Percentiles rank a stretch among this genome's conserved stretches.
Evolutionary conservation across 2,329 filamentous ascomycete genomes (phyloP).

Genomic region (Claviceps pusilla): DNA sequence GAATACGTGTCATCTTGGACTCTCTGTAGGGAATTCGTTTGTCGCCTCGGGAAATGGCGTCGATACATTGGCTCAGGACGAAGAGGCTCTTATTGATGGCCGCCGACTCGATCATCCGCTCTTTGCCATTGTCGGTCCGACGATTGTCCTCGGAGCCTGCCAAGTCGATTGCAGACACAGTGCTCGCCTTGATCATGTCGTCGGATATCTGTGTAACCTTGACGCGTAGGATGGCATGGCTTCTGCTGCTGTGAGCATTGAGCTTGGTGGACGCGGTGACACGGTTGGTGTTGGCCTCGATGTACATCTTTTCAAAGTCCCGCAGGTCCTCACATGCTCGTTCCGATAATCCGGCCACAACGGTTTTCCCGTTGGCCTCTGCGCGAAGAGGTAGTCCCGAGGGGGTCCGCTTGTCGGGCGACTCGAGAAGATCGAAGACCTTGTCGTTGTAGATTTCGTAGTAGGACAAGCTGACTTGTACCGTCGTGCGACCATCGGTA

Average conservation of each 20-base stretch:
- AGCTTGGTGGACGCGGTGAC: slow-evolving; percentile 84
- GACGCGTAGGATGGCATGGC: slow-evolving; percentile 80
- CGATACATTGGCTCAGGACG: slow-evolving; percentile 85
- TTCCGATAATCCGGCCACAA: slow-evolving; percentile 75
- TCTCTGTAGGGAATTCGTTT: slow-evolving; percentile 81
- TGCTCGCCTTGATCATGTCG: slow-evolving; percentile 57
- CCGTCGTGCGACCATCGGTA: slow-evolving; percentile 50
- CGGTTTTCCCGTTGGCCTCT: slow-evolving; percentile 74
- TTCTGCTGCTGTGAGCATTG: slow-evolving; percentile 79
- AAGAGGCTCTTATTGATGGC: slow-evolving; percentile 97
- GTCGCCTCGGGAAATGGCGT: slow-evolving; percentile 67
- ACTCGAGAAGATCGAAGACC: slow-evolving; percentile 79
- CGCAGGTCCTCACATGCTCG: slow-evolving; percentile 69
- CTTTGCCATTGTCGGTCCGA: slow-evolving; percentile 83
- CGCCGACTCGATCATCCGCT: slow-evolving; percentile 83
- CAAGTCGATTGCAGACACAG: slow-evolving; percentile 83
- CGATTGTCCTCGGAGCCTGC: slow-evolving; percentile 93
- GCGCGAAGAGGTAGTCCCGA: slow-evolving; percentile 68
- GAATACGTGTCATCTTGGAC: slow-evolving; percentile 91
- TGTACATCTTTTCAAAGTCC: slow-evolving; percentile 80
- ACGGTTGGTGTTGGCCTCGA: slow-evolving; percentile 80
- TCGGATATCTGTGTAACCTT: slow-evolving; percentile 67
- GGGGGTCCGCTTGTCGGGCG: slow-evolving; percentile 71
- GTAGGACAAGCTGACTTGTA: slow-evolving; percentile 69
- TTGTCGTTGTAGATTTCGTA: slow-evolving; percentile 98